Base-by-base conservation (phyloP, 2,329 filamentous ascomycete species). In the Sporothrix schenckii region DNA sequence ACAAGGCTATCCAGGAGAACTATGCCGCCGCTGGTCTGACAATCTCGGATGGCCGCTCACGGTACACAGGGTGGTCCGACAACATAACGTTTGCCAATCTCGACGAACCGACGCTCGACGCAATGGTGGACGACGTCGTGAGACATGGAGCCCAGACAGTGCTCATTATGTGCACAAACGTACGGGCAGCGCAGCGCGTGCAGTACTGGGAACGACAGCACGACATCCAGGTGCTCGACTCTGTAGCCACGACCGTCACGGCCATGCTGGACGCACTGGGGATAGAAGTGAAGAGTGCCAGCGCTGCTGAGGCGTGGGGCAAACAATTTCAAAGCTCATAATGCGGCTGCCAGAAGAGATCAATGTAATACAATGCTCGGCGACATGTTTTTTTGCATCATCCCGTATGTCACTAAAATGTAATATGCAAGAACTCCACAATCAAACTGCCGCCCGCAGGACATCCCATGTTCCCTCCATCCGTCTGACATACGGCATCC, bases 111-210 rank as follows among this genome's bases (percentile, higher is more conserved):
- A 69, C 53, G 34, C 70, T 76, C 7, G 75, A 76, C 53, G n/a
- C 30, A 0, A 70, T 75, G 74, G 71, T 77, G 9, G 60, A 9
- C 1, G 76, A 78, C 58, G 70, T 78, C 53, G 77, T 76, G 50
- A 74, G 76, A 19, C 72, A 76, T 4, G 72, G 69, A 3, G 74
- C 77, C 1, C 71, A 79, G 68, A 79, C 78, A 2, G 74, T 82
- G 1, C 78, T 78, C 9, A 80, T 80, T 1, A 82, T 83, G 73
- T 83, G 81, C 74, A 84, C 81, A 16, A 83, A 83, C 73, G 74
- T 83, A 41, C 74, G 74, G 14, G 81, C 80, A 3, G 81, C 81
- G 7, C 79, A 81, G 69, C 74, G 78, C 9, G 80, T 77, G 1
- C 73, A 71, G 11, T 49, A 75, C 19, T 83, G 81, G 82, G 82